A percentile compares a stretch with the other conserved stretches of the same genome.
These are phyloP conservation scores for Linanthus parryae DNA, from an alignment of 148 eudicot genomes.

Conservation along the genomic window DNA sequence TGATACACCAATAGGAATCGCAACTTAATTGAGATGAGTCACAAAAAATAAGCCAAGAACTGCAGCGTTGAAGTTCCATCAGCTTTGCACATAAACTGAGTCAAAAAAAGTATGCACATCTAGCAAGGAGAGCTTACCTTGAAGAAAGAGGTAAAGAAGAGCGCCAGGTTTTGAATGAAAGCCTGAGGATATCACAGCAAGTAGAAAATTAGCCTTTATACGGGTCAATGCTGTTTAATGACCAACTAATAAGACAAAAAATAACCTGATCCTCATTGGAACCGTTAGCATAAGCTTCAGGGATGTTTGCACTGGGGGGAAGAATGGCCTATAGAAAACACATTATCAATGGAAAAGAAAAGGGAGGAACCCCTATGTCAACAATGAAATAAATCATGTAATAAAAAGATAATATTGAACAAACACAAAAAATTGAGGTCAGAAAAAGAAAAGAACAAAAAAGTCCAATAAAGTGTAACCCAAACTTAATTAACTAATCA, in stretches of 20 bases:
- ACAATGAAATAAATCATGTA: no score
- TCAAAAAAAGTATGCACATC: neutral
- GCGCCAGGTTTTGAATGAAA: slow-evolving; percentile 91
- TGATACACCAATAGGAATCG: no score
- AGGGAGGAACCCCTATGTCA: neutral
- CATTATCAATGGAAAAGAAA: neutral
- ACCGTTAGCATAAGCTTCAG: slow-evolving; percentile 85
- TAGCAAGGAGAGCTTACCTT: slow-evolving; percentile 44
- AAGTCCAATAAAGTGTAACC: no score
- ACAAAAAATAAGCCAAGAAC: no score
- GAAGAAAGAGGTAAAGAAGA: slow-evolving; percentile 85
- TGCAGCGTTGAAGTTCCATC: no score
- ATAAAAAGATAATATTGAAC: no score
- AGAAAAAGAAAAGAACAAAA: neutral
- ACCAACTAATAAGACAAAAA: neutral
- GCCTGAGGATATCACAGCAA: slow-evolving; percentile 44
- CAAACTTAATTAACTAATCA: no score
- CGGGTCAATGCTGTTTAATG: neutral
- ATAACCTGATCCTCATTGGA: slow-evolving; percentile 84
- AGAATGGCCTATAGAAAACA: slow-evolving; percentile 48
- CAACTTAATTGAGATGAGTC: no score
- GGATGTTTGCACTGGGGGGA: slow-evolving; percentile 59
- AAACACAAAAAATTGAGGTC: no score
- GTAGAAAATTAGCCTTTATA: neutral
- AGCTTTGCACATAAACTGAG: no score